Evolutionary conservation across 805 yeast species (phyloP), one percentile per base, ranked within the genome.

Genomic region (Candida maris): DNA sequence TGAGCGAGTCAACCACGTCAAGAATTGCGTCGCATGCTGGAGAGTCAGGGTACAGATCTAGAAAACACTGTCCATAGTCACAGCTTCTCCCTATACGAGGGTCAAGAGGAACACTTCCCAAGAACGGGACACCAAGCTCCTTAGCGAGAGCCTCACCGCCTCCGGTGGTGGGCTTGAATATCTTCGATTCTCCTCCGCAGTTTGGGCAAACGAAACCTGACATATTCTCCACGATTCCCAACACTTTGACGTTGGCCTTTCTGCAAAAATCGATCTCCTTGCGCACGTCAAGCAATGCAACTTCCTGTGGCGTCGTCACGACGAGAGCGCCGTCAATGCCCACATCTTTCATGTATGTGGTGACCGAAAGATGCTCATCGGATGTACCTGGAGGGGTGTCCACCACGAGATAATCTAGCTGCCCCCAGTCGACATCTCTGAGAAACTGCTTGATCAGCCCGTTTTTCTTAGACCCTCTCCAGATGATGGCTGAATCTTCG

Each of bases 341-440:
- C 4, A 83, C 78, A 23, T 86, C 95, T 51, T 85, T 84, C 73
- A 93, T 67, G 54, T 85, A 89, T 34, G 85, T 80, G 21, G 89
- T 85, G 21, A 93, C 89, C 6, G 95, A 81, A 27, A 93, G 71
- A 62, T 93, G 99, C 59, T 93, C 99, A 61, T 93, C 99, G 0
- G 96, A 83, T 0, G 99, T 93, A 0, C 99, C 98, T 0, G 99
- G 99, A 0, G 98, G 99, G 0, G 99, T 93, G 54, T 93, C 99
- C 13, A 93, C 83, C 12, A 93, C 73, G 47, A 93, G 67, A 53
- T 85, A 93, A 59, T 93, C 97, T 38, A 85, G 62, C 17, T 73
- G 71, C 4, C 95, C 96, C 99, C 99, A 93, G 51, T 86, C 88
- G 2, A 93, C 97, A 51, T 91, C 97, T 54, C 85, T 87, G 36